Base-by-base conservation (phyloP, 768 basidiomycete species). In the Mrakia gelida region DNA sequence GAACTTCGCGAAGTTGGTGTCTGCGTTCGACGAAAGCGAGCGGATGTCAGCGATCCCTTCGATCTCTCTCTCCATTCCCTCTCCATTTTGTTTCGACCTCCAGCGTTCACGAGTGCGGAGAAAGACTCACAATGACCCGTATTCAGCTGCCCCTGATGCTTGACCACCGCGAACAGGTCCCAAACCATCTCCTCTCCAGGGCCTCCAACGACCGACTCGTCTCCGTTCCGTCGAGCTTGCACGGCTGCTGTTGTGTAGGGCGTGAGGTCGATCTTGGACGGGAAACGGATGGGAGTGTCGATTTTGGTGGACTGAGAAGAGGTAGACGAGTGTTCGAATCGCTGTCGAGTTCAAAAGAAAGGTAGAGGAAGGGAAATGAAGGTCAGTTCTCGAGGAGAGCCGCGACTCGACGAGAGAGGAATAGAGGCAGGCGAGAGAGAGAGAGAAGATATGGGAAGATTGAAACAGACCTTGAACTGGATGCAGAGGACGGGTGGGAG, bases 81-180 rank as follows among this genome's bases (percentile, higher is more conserved):
- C 21, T 1, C 15, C 34, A 16, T 38, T n/a, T n/a, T n/a, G n/a
- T n/a, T n/a, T n/a, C n/a, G 28, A 26, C 9, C n/a, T 38, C n/a
- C 13, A 41, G 13, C 13, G 41, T 23, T 9, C 38, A 45, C 30
- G 11, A 0, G 15, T 15, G 10, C 28, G 11, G 15, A 32, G n/a
- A 52, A 26, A 45, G 4, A 73, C 77, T 38, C 61, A 78, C 77
- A 98, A 82, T 98, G 96, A 0, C 95, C 96, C 75, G 93, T 96
- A 83, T 95, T 91, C 82, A 97, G 89, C 83, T 92, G 91, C 8
- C 95, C 95, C 84, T 97, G 94, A 83, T 98, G 95, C 81, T 92
- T 94, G 78, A 98, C 91, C 56, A 97, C 94, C 34, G 92, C 91
- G 81, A 95, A 94, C 3, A 98, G 88, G 82, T 96, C 93, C 82